Evolutionary conservation across 2,329 filamentous ascomycete species (phyloP).

Genomic region (Arthrobotrys entomopaga): DNA sequence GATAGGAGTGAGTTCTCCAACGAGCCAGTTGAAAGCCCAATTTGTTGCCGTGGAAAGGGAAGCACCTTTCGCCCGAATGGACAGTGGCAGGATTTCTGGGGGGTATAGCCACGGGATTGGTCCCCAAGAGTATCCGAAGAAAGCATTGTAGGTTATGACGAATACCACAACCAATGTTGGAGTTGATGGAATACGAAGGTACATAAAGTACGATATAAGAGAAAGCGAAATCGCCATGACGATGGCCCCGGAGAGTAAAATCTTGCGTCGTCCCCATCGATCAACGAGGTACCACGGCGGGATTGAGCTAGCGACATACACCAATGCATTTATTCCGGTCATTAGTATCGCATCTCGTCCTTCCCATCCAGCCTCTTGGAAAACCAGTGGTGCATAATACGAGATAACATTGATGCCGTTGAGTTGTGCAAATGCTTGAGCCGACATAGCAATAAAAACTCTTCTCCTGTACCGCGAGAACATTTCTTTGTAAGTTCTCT

Average conservation of each 20-base stretch:
- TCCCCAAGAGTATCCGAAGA: constrained; percentile 97
- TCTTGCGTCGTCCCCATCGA: constrained; percentile 85
- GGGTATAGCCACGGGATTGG: constrained; percentile 98
- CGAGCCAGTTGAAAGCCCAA: constrained; percentile 98
- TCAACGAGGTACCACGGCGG: constrained; percentile 98
- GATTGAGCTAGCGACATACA: constrained; percentile 89
- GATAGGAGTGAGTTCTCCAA: constrained; percentile 93
- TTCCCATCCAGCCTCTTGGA: constrained; percentile 95
- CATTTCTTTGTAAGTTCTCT: constrained; percentile 91
- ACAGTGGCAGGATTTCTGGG: constrained; percentile 96
- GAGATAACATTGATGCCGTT: constrained; percentile 99
- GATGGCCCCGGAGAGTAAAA: constrained; percentile 87
- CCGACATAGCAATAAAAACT: constrained; percentile 98
- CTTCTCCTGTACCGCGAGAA: constrained; percentile 90
- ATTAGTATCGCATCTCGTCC: constrained; percentile 92
- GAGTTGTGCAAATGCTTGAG: constrained; percentile 91
- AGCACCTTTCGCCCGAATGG: constrained; percentile 95
- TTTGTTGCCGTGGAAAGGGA: constrained; percentile 96
- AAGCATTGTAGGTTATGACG: constrained; percentile 98
- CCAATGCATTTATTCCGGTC: constrained; percentile 94
- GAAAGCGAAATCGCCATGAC: constrained; percentile 90
- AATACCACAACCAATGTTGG: constrained; percentile 88
- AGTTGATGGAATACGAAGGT: constrained; percentile 80
- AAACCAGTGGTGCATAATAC: constrained; percentile 93
- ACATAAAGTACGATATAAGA: constrained; percentile 93